Evolutionary conservation across 805 yeast species (phyloP), one percentile per base, ranked within the genome.

Genomic region (Ogataea allantospora): DNA sequence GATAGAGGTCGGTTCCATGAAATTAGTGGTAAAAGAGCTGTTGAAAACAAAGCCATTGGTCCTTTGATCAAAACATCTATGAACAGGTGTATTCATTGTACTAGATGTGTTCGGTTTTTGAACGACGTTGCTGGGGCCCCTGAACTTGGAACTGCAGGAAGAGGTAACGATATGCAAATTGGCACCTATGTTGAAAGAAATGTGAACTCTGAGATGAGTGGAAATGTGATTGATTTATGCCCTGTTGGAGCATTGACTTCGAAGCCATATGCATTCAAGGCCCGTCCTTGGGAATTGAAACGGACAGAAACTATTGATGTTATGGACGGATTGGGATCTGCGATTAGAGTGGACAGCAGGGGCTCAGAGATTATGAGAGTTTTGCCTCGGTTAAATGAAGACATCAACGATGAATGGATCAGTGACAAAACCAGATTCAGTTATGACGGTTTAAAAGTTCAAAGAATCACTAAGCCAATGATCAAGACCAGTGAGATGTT

Each of bases 101-200:
- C 95, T 20, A 75, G 95, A 60, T 86, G 95, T 71, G 88, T 86
- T 15, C 78, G 95, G 57, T 86, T 86, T 66, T 71, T 88, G 71
- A 86, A 87, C 64, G 95, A 86, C 58, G 83, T 86, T 46, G 95
- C 95, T 26, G 95, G 95, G 48, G 93, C 95, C 26, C 88, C 95
- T 12, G 95, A 87, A 65, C 77, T 86, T 47, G 95, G 95, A 52
- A 77, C 91, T 41, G 61, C 89, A 27, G 95, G 95, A 45, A 82
- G 95, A 66, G 95, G 95, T 57, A 86, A 86, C 63, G 95, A 86
- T 57, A 75, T 87, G 80, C 95, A 86, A 68, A 86, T 86, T 56
- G 95, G 95, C 50, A 86, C 95, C 20, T 86, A 85, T 61, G 78
- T 87, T 45, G 89, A 85, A 65, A 75, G 88, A 66, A 85, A 85